Evolutionary conservation across 768 basidiomycete species (phyloP), one percentile per base, ranked within the genome.

Genomic region (Tulasnella sp.): DNA sequence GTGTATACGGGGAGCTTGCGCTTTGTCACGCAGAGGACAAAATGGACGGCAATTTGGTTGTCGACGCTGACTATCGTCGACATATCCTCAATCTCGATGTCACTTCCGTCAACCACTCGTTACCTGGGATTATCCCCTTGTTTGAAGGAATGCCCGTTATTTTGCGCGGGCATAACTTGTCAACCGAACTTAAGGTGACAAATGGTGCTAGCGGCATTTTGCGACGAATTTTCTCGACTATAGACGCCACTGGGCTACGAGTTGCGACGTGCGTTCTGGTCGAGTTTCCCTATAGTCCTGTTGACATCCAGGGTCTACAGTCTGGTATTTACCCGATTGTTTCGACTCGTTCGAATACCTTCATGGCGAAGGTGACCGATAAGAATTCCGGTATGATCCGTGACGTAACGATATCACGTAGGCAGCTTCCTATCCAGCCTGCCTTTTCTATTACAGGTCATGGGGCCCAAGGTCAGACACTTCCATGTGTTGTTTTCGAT

Each of bases 111-210:
- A 23, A 27, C 0, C 61, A 65, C 0, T 67, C 70, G 11, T 45
- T 67, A 0, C 61, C 72, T 0, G 68, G 70, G 0, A 57, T 61
- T 9, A 49, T 74, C 0, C 73, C 71, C 0, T 41, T 75, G 0
- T 69, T 67, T 0, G 63, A 69, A 4, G 73, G 72, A 0, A 74
- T 75, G 72, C 72, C 71, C 0, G 69, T 75, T 0, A 65, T 73
- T 49, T 58, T 75, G 0, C 54, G 60, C 0, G 14, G 7, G 0
- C 29, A 32, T 8, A 71, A 71, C 40, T 9, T 71, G 2, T 68
- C 65, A 1, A 69, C 66, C 1, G 69, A 70, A 2, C 51, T 71
- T 2, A 63, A 63, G 0, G 59, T 71, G 15, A 64, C 65, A 0
- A 70, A 71, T 64, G 66, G 70, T 0, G 58, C 65, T 6, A 64